Evolutionary conservation across 2,329 filamentous ascomycete species (phyloP), one percentile per base, ranked within the genome.

Genomic region (Pseudocercospora pini-densiflorae): DNA sequence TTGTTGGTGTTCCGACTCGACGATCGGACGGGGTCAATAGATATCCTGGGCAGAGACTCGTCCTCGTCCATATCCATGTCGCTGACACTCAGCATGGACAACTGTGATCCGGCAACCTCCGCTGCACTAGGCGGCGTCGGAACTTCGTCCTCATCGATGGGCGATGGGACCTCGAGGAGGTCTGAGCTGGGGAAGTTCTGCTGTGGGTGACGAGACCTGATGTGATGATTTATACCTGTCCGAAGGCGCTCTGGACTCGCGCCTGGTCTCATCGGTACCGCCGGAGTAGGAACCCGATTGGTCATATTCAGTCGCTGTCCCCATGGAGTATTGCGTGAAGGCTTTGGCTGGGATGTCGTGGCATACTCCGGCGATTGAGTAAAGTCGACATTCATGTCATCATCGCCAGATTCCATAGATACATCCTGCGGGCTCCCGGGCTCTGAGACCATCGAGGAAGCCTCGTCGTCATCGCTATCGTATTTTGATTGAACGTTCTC

Each of bases 91-190:
- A 79, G 73, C 68, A 78, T 73, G 49, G 72, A 75, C 23, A 79
- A 73, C 60, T 78, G 77, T 8, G 75, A 77, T 47, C 76, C 77
- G 14, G 76, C 74, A 23, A 72, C 72, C 59, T 76, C 75, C 19
- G 76, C 75, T 12, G 75, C 76, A 27, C 71, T 74, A 5, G 74
- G 74, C 40, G 73, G 76, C 19, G 77, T 77, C 3, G 74, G 75
- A 14, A 76, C 75, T 59, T 78, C 77, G 62, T 78, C 75, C 61
- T 78, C 76, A 60, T 76, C 75, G 27, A 78, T 76, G 3, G 76
- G 75, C 4, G 76, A 76, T 5, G 76, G 76, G 1, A 77, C 73
- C 58, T 76, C 74, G 12, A 76, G 70, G 31, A 72, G 73, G 45
- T 76, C 74, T 6, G 74, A 73, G 66, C 65, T 70, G 24, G 66